phyloP scores from a whole-genome alignment of 805 yeast genomes.

The Yarrowia sp. region DNA sequence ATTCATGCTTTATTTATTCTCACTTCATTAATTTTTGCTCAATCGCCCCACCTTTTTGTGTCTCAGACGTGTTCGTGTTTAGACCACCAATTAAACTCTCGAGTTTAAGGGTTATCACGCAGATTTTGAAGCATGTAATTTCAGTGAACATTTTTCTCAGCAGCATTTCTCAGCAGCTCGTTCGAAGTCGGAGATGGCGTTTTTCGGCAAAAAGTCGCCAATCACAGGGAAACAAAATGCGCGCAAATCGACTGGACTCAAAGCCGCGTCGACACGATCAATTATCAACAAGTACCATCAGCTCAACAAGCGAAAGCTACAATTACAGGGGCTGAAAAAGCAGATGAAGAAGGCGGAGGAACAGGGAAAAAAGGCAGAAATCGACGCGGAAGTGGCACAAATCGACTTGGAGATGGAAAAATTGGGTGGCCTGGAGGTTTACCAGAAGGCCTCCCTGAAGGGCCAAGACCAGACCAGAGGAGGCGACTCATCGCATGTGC shows the following conservation, averaged over 20 bases:
- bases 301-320: conserved; percentile 6
- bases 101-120: conserved; percentile 21
- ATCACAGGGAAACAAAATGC: conserved; percentile 14
- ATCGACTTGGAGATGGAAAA: conserved; percentile 59
- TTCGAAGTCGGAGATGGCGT: not conserved
- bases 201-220: conserved; percentile 19
- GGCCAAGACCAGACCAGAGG: conserved; percentile 82
- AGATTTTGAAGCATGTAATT: conserved; percentile 11
- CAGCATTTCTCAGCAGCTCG: not conserved
- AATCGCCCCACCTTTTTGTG: not conserved
- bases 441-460: conserved; percentile 79
- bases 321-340: conserved; percentile 6
- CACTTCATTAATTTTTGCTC: not conserved
- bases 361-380: not conserved
- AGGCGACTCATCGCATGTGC: conserved; percentile 82
- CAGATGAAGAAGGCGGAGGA: not conserved
- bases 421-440: conserved; percentile 73
- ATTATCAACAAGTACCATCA: conserved; percentile 21
- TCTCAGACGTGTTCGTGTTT: not conserved
- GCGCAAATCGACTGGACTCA: conserved; percentile 13
- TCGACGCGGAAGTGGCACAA: conserved; percentile 41
- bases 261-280: conserved; percentile 1
- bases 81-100: not conserved
- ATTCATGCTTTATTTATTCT: not conserved
- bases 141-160: not conserved